Percentiles rank a stretch among this genome's conserved stretches.
Conservation (phyloP, 2,329 filamentous ascomycete species). For the Botrytis pseudocinerea region DNA sequence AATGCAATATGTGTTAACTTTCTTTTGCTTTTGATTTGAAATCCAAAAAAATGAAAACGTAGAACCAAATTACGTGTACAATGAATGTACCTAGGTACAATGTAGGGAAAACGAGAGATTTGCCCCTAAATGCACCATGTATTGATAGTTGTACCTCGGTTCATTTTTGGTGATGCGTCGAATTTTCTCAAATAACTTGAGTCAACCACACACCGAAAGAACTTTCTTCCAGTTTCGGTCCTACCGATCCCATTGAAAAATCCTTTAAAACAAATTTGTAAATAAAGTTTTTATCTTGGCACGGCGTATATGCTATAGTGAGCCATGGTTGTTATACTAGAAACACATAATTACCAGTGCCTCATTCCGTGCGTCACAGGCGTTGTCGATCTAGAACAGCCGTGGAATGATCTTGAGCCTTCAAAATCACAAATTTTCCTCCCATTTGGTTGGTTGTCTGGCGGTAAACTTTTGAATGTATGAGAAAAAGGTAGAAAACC, state of each 20-base stretch:
- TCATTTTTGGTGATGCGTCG: background rate
- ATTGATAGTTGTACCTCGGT: background rate
- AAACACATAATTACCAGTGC: background rate
- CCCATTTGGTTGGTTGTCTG: background rate
- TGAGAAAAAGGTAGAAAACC: background rate
- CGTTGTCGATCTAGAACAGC: slow-evolving; percentile 7
- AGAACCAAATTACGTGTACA: background rate
- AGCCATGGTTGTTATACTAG: background rate
- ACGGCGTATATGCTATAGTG: background rate
- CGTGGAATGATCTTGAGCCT: background rate
- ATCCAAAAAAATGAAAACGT: background rate
- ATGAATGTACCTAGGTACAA: background rate
- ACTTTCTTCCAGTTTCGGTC: background rate
- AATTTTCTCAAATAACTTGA: background rate
- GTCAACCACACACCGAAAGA: background rate
- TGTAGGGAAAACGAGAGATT: background rate
- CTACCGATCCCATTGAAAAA: background rate
- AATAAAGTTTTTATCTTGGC: background rate
- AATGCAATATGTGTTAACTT: background rate
- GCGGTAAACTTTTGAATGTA: background rate
- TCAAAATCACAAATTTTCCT: background rate
- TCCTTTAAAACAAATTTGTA: background rate
- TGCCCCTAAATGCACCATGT: background rate
- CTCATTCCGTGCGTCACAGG: background rate
- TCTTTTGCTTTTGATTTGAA: background rate